A percentile compares a stretch with the other conserved stretches of the same genome.
Conservation (phyloP, 108 stramenopile species). For the Chaetoceros muelleri region DNA sequence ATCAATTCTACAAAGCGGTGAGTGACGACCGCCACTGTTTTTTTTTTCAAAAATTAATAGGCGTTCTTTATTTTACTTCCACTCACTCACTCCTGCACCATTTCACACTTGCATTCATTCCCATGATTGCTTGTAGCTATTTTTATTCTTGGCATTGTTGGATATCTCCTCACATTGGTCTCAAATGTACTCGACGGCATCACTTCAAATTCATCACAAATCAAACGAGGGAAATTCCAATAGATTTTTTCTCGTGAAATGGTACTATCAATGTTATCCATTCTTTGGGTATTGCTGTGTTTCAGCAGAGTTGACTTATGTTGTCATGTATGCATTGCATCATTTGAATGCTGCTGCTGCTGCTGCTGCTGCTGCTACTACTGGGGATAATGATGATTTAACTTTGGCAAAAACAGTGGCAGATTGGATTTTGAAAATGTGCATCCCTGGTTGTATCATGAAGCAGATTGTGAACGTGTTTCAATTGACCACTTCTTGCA, state of each 20-base stretch:
- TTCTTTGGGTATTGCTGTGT: conserved; percentile 97
- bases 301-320: conserved; percentile 83
- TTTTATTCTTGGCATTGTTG: conserved; percentile 48
- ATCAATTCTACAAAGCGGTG: conserved; percentile 26
- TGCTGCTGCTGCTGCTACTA: background rate
- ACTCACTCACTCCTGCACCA: conserved; percentile 1
- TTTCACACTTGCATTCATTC: background rate
- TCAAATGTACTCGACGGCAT: conserved; percentile 82
- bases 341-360: no score
- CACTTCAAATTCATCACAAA: conserved; percentile 85
- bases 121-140: conserved; percentile 12
- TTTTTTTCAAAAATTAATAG: conserved; percentile 7
- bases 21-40: conserved; percentile 9
- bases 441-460: conserved; percentile 60
- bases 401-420: conserved; percentile 17
- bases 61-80: conserved; percentile 5
- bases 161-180: conserved; percentile 90
- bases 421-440: conserved; percentile 21
- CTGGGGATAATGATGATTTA: conserved; percentile 1
- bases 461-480: conserved; percentile 82
- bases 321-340: conserved; percentile 39
- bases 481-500: conserved; percentile 71
- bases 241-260: conserved; percentile 78
- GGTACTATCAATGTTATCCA: conserved; percentile 86
- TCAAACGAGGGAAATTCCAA: conserved; percentile 75